Evolutionary conservation across 164 flowering plant species (phyloP).

Genomic region (Buxus sempervirens): DNA sequence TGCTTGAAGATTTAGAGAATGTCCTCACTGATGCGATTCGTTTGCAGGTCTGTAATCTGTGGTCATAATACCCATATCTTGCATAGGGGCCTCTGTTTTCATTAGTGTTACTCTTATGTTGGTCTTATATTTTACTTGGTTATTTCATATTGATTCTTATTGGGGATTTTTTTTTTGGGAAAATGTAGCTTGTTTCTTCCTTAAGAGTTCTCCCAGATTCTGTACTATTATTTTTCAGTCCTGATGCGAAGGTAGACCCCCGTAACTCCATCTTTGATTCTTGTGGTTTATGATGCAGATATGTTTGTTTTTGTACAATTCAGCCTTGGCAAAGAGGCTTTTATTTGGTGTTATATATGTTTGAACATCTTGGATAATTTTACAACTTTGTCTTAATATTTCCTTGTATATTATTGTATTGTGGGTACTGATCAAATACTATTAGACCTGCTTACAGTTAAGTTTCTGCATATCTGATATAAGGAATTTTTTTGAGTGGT

Average conservation of each 20-base stretch:
- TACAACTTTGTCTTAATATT: too few species aligned
- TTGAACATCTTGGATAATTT: too few species aligned
- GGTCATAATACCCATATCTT: not conserved
- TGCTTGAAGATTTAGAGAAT: conserved; percentile 30
- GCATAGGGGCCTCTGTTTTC: not conserved
- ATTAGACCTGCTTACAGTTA: too few species aligned
- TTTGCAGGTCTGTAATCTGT: conserved; percentile 49
- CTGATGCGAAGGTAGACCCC: conserved; percentile 60
- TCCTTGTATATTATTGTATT: too few species aligned
- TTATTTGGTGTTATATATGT: too few species aligned
- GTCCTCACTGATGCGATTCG: conserved; percentile 68
- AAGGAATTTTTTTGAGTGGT: too few species aligned
- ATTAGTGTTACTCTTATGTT: not conserved
- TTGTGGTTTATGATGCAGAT: too few species aligned
- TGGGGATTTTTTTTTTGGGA: conserved; percentile 17
- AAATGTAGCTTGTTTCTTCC: conserved; percentile 76
- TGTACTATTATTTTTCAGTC: conserved; percentile 52
- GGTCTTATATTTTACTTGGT: not conserved
- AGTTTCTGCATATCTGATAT: too few species aligned
- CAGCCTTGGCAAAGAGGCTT: too few species aligned
- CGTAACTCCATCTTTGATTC: not conserved
- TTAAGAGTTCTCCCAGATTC: conserved; percentile 65
- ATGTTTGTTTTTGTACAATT: too few species aligned
- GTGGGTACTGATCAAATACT: too few species aligned
- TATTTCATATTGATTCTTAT: conserved; percentile 8